Conservation (phyloP, 1,284 basidiomycete species). For the Hemileia vastatrix region DNA sequence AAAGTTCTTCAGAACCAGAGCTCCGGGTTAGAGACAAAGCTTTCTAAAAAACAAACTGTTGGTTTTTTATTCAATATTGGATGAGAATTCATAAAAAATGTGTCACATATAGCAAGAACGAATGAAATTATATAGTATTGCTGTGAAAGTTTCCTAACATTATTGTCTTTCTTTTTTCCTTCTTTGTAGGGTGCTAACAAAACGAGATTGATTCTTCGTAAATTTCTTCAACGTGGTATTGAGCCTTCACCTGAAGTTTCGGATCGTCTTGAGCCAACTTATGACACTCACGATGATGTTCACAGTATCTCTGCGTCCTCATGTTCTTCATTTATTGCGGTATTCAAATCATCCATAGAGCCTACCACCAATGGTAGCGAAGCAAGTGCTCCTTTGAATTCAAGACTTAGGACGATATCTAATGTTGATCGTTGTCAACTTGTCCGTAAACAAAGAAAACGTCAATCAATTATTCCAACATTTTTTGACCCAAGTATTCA, state of each 20-base stretch:
- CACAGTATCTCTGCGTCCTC: not conserved
- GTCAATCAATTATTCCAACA: slow-evolving; percentile 17
- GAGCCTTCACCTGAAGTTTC: slow-evolving; percentile 18
- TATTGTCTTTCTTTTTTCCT: no score
- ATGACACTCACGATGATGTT: slow-evolving; percentile 13
- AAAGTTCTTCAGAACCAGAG: no score
- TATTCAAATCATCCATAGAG: not conserved
- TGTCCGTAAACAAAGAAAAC: slow-evolving; percentile 11
- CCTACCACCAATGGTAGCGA: not conserved
- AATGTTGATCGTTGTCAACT: slow-evolving; percentile 5
- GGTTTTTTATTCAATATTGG: no score
- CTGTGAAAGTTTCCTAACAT: no score
- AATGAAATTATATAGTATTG: no score
- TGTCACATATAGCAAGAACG: no score
- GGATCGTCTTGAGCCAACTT: slow-evolving; percentile 21
- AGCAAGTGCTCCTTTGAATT: not conserved
- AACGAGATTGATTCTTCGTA: slow-evolving; percentile 17
- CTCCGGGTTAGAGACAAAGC: no score
- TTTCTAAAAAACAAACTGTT: no score
- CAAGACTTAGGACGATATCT: no score
- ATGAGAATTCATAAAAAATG: no score
- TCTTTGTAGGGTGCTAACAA: slow-evolving; percentile 16
- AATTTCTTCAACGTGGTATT: slow-evolving; percentile 10
- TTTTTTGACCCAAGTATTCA: slow-evolving; percentile 22
- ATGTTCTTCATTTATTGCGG: not conserved